Evolutionary conservation across 176 grass and related monocot species (phyloP), one percentile per base, ranked within the genome.

Genomic region (Aegilops sharonensis): DNA sequence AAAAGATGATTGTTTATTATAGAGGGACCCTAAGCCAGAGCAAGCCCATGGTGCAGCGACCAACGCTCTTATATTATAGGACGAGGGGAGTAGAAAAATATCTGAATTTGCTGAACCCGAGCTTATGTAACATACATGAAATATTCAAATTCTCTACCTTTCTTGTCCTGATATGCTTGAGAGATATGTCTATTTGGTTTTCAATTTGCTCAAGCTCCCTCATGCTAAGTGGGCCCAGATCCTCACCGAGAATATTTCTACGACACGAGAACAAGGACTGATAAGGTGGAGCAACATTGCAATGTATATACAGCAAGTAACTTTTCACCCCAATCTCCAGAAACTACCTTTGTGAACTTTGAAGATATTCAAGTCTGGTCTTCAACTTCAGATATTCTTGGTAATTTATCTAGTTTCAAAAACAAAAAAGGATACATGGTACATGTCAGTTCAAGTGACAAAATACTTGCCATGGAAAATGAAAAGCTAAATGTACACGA

Each of bases 171-270:
- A 97, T 94, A 18, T 87, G 90, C 75, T 83, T 94, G 6, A 94
- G 89, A 48, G 92, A 94, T 61, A 36, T 34, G 63, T 97, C 95
- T 63, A 97, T 85, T 79, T 94, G 90, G 68, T 91, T 91, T 64
- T 94, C 95, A 75, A 97, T 92, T 68, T 85, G 88, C 64, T 94
- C 90, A 50, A 97, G 95, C 45, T 97, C 92, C 69, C 90, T 88
- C 34, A 90, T 81, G 75, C 87, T 94, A 62, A 97, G 90, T 82
- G 79, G 85, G 6, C 81, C 88, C 79, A 97, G 87, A 65, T 94
- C 92, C 36, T 97, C 95, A 27, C 95, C 92, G 89, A 97, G 92
- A 78, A 93, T 90, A 83, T 97, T 97, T 91, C 92, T 97, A 79
- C 34, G 76, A 64, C 1, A 31, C 12, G 72, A 64, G 36, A 54